Evolutionary conservation across 805 yeast genomes (phyloP).

Genomic region (Naumovozyma dairenensis): DNA sequence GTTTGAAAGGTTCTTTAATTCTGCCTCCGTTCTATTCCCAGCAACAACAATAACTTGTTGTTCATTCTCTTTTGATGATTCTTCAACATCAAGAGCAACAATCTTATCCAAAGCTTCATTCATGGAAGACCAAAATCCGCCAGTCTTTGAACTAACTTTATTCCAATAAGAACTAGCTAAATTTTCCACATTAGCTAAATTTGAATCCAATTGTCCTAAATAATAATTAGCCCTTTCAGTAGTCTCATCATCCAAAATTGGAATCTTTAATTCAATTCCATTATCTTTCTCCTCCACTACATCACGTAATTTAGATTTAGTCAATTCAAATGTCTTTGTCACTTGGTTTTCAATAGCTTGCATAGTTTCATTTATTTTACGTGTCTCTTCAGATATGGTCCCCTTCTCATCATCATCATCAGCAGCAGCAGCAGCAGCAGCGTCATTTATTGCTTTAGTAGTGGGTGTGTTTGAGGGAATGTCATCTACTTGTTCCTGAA

Average conservation of each 20-base stretch:
- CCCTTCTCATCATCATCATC: neutral
- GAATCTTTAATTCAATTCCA: slow-evolving; percentile 22
- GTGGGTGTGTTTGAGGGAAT: neutral
- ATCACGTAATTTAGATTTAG: slow-evolving; percentile 1
- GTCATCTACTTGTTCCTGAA: no score
- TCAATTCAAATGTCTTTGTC: slow-evolving; percentile 22
- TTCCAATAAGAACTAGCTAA: slow-evolving; percentile 42
- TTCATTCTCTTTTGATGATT: slow-evolving; percentile 9
- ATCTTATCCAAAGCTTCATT: slow-evolving; percentile 12
- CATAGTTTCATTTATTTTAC: slow-evolving; percentile 44
- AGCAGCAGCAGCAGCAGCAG: neutral
- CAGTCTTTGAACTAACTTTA: slow-evolving; percentile 13
- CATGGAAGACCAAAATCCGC: slow-evolving; percentile 24
- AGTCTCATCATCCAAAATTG: slow-evolving; percentile 13
- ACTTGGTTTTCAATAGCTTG: slow-evolving; percentile 43
- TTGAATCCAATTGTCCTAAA: slow-evolving; percentile 63
- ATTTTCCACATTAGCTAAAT: slow-evolving; percentile 64
- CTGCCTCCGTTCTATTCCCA: slow-evolving; percentile 54
- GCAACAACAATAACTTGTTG: slow-evolving; percentile 32
- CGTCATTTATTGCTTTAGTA: neutral
- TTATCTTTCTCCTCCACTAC: slow-evolving; percentile 14
- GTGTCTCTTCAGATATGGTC: slow-evolving; percentile 15
- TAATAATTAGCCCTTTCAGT: slow-evolving; percentile 44
- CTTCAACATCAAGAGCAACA: slow-evolving; percentile 1
- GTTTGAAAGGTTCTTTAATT: slow-evolving; percentile 44